These are phyloP conservation scores for Fistulina hepatica DNA, from an alignment of 1,284 basidiomycete genomes.

Conservation along the genomic window DNA sequence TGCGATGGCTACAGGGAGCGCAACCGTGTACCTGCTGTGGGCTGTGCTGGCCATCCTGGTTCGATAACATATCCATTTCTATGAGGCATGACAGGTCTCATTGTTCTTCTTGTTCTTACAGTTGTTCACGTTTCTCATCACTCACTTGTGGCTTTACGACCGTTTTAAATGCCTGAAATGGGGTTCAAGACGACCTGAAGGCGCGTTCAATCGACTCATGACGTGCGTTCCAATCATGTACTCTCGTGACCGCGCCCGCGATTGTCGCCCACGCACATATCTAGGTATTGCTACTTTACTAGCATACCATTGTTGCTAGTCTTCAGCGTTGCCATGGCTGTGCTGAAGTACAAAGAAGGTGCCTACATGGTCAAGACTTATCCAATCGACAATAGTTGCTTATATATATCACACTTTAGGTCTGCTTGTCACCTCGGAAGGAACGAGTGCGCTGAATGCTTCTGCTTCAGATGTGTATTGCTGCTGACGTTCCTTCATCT, in stretches of 20 bases:
- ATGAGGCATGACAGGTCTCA: background rate
- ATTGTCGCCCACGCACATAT: slow-evolving; percentile 8
- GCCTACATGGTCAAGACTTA: no score
- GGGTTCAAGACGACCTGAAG: slow-evolving; percentile 59
- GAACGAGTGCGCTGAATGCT: no score
- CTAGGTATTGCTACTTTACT: slow-evolving; percentile 61
- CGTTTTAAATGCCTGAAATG: slow-evolving; percentile 60
- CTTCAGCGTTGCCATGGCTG: slow-evolving; percentile 47
- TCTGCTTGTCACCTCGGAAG: no score
- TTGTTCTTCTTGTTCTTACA: no score
- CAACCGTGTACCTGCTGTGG: background rate
- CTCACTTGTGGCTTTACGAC: slow-evolving; percentile 67
- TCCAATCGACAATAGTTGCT: no score
- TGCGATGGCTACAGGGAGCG: background rate
- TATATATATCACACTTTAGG: no score
- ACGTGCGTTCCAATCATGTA: slow-evolving; percentile 39
- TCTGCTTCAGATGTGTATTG: no score
- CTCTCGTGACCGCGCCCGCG: slow-evolving; percentile 11
- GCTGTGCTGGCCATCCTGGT: background rate
- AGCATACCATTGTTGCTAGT: slow-evolving; percentile 52
- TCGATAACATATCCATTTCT: background rate
- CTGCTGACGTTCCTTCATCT: no score
- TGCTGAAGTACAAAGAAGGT: slow-evolving; percentile 64
- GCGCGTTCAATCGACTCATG: slow-evolving; percentile 73
- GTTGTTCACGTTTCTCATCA: slow-evolving; percentile 55